Conservation (phyloP, 2,329 filamentous ascomycete species). For the Fusarium euwallaceae region DNA sequence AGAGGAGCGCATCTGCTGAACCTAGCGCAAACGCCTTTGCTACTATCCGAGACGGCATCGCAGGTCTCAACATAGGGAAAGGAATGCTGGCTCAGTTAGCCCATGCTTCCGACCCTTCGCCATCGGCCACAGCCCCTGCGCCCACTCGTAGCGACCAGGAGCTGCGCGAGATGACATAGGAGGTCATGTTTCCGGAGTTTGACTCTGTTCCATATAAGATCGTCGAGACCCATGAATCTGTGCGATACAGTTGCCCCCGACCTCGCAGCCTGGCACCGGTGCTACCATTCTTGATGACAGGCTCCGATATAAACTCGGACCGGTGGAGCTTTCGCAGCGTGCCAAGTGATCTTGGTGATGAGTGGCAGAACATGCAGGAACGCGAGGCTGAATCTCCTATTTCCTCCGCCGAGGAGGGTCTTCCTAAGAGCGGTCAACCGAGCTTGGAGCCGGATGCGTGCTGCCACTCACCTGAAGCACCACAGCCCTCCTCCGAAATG, state of each 20-base stretch:
- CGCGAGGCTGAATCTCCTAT: conserved; percentile 10
- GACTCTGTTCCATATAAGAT: conserved; percentile 51
- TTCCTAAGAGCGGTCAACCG: background rate
- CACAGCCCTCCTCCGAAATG: background rate
- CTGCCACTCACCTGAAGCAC: background rate
- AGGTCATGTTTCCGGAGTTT: conserved; percentile 54
- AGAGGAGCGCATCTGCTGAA: conserved; percentile 62
- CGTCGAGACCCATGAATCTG: conserved; percentile 48
- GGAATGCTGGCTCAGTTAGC: conserved; percentile 56
- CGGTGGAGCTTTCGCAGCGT: conserved; percentile 24
- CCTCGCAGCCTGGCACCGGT: background rate
- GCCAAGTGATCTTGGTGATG: conserved; percentile 23
- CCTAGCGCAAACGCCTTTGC: conserved; percentile 58
- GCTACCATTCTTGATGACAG: conserved; percentile 18
- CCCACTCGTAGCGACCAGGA: conserved; percentile 55
- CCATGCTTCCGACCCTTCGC: conserved; percentile 41
- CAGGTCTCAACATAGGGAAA: conserved; percentile 63
- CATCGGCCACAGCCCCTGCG: conserved; percentile 30
- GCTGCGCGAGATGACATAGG: conserved; percentile 62
- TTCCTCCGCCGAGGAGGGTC: background rate
- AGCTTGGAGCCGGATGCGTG: background rate
- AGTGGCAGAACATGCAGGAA: conserved; percentile 37
- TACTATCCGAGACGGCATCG: conserved; percentile 62
- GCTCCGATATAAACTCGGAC: background rate
- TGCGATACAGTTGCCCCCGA: conserved; percentile 24